phyloP scores from a whole-genome alignment of 495 filamentous ascomycete genomes.

The Lepidopterella palustris region DNA sequence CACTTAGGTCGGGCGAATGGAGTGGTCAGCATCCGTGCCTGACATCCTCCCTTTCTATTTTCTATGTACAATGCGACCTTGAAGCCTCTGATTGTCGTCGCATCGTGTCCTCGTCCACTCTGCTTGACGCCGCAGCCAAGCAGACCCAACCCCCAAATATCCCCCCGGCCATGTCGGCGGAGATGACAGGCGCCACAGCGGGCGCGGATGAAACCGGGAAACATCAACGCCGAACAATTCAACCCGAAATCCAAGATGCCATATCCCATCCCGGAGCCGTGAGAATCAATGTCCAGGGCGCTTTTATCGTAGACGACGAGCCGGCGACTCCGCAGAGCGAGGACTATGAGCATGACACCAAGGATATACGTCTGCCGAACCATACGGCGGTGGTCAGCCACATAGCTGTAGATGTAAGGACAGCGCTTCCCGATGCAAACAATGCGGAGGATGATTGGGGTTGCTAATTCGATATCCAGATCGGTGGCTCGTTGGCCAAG shows the following conservation, averaged over 20 bases:
- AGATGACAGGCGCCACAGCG: background rate
- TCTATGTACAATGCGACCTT: background rate
- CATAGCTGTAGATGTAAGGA: conserved; percentile 83
- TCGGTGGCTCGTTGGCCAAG: conserved; percentile 91
- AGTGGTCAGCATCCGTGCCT: background rate
- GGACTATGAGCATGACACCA: conserved; percentile 55
- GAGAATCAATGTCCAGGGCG: conserved; percentile 90
- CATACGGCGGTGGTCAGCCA: conserved; percentile 91
- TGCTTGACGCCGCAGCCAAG: background rate
- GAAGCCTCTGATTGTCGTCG: background rate
- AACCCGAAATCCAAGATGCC: conserved; percentile 52
- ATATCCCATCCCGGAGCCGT: conserved; percentile 79
- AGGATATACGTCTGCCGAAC: conserved; percentile 91
- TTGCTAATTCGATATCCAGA: conserved; percentile 50
- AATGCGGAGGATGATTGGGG: conserved; percentile 31
- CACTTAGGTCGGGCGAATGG: conserved; percentile 1
- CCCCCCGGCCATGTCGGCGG: background rate
- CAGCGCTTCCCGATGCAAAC: conserved; percentile 10
- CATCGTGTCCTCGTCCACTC: background rate
- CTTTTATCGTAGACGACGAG: conserved; percentile 89
- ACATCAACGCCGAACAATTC: background rate
- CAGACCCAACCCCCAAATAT: background rate
- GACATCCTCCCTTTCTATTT: background rate
- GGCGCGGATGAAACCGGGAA: background rate
- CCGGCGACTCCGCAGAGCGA: conserved; percentile 43